A percentile compares a stretch with the other conserved stretches of the same genome.
Conservation (phyloP, 23 red algal species). For the Gracilariopsis chorda region DNA sequence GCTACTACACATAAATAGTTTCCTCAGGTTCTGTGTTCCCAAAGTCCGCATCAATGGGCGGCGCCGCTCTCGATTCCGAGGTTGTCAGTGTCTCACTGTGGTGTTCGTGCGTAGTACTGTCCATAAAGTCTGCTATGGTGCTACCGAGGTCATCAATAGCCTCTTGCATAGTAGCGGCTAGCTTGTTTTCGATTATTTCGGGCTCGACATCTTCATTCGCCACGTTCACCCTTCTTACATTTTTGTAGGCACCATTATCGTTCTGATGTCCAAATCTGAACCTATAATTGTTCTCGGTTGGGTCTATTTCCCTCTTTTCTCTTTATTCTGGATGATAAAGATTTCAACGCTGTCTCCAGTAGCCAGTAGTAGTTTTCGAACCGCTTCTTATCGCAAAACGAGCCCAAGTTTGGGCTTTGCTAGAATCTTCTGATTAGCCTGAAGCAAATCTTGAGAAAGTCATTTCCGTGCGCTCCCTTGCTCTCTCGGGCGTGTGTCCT, state of each 20-base stretch:
- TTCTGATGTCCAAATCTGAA: not conserved
- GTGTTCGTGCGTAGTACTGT: too few relatives aligned
- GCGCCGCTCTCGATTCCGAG: too few relatives aligned
- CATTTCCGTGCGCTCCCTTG: not conserved
- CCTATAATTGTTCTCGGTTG: not conserved
- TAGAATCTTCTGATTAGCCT: not conserved
- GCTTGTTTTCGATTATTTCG: not conserved
- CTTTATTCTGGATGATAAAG: not conserved
- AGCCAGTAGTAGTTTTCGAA: not conserved
- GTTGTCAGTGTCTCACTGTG: too few relatives aligned
- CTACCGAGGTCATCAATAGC: not conserved
- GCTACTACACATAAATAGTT: too few relatives aligned
- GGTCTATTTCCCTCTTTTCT: conserved; percentile 19
- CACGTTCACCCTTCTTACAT: not conserved
- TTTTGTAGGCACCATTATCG: not conserved
- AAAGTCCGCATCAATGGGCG: too few relatives aligned
- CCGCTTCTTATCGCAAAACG: not conserved
- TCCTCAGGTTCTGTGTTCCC: too few relatives aligned
- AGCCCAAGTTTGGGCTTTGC: conserved; percentile 6
- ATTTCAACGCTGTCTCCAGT: not conserved
- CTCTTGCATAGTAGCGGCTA: not conserved
- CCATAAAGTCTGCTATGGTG: too few relatives aligned
- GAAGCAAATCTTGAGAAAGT: not conserved
- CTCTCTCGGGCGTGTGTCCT: not conserved
- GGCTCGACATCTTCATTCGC: conserved; percentile 11